These are phyloP conservation scores for Acmispon strigosus DNA, from an alignment of 306 rosid genomes.

Conservation along the genomic window DNA sequence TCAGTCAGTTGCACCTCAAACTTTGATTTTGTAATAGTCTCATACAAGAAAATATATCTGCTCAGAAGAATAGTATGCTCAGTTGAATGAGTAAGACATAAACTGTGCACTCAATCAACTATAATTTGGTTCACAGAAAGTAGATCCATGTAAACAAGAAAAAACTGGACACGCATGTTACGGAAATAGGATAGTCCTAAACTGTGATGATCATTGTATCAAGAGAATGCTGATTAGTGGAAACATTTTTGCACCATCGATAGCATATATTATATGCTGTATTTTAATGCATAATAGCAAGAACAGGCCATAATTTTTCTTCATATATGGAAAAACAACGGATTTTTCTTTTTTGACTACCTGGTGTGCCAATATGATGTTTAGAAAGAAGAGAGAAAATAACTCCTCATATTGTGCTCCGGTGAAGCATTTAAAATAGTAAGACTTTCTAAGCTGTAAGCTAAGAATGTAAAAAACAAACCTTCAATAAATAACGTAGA, in stretches of 20 bases:
- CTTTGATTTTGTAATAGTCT: constrained; percentile 76
- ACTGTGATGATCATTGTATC: neutral
- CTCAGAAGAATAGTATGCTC: constrained; percentile 9
- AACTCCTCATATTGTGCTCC: neutral
- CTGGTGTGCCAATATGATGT: neutral
- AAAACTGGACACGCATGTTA: neutral
- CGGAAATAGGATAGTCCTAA: neutral
- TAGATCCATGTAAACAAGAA: neutral
- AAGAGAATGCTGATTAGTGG: neutral
- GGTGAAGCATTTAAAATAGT: neutral
- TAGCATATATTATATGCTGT: neutral
- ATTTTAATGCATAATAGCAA: neutral
- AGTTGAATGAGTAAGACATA: neutral
- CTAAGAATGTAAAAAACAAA: neutral
- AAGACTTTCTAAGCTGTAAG: neutral
- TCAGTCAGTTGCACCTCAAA: constrained; percentile 48
- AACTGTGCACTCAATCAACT: neutral
- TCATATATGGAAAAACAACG: neutral
- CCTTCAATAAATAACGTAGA: neutral
- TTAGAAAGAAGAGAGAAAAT: neutral
- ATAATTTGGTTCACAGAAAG: neutral
- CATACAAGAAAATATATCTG: constrained; percentile 90
- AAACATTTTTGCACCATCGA: neutral
- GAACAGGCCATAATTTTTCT: neutral
- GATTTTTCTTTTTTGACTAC: neutral